Percentiles rank a stretch among this genome's conserved stretches.
These are phyloP conservation scores for Trametes polyzona DNA, from an alignment of 1,284 basidiomycete species.

Conservation along the genomic window DNA sequence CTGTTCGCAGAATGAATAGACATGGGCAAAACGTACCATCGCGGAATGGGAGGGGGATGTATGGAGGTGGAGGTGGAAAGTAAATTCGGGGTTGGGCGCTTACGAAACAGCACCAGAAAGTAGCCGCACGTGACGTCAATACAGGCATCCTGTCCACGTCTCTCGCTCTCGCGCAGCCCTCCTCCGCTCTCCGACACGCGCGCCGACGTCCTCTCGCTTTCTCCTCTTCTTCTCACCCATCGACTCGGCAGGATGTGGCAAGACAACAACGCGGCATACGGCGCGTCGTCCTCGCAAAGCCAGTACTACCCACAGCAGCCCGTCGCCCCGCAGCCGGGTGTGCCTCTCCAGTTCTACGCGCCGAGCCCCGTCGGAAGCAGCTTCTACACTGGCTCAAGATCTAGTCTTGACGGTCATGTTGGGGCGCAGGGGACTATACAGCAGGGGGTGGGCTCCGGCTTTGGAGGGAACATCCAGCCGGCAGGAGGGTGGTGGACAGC, in stretches of 20 bases:
- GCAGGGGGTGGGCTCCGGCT: constrained; percentile 49
- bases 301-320: constrained; percentile 56
- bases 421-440: constrained; percentile 60
- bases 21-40: constrained; percentile 22
- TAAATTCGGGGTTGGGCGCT: constrained; percentile 16
- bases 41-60: constrained; percentile 7
- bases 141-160: constrained; percentile 20
- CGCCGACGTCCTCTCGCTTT: constrained; percentile 10
- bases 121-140: constrained; percentile 23
- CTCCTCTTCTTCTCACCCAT: constrained; percentile 6
- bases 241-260: constrained; percentile 65
- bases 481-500: constrained; percentile 90
- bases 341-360: constrained; percentile 78
- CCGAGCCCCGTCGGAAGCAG: constrained; percentile 52
- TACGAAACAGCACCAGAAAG: constrained; percentile 8
- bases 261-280: constrained; percentile 56
- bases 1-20: neutral
- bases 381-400: constrained; percentile 71
- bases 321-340: constrained; percentile 46
- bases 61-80: constrained; percentile 19
- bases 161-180: constrained; percentile 21
- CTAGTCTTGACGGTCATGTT: constrained; percentile 73
- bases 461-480: constrained; percentile 73
- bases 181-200: constrained; percentile 6
- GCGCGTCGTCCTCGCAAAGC: constrained; percentile 57